Evolutionary conservation across 129 eudicot genomes (phyloP).

Genomic region (Calendula officinalis): DNA sequence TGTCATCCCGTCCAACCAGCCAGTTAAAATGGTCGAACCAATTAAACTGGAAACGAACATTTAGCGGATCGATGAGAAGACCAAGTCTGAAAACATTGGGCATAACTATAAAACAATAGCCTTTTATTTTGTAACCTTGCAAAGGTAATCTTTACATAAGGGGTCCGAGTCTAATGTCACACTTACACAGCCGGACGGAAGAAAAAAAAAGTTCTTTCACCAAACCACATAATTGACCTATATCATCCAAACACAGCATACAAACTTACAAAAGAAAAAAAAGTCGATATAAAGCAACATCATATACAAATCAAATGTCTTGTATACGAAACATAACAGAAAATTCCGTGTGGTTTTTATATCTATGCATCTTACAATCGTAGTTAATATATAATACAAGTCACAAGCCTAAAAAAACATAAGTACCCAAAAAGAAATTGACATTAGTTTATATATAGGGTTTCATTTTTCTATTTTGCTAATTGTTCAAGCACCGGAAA

Average conservation of each 20-base stretch:
- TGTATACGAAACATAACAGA: background rate
- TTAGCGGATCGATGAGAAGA: no score
- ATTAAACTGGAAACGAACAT: no score
- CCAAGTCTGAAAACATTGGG: no score
- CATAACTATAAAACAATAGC: no score
- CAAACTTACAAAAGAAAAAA: background rate
- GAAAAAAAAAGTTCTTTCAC: no score
- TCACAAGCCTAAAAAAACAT: background rate
- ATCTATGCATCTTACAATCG: conserved; percentile 28
- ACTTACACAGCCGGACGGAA: no score
- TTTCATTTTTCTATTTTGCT: conserved; percentile 47
- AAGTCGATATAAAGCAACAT: background rate
- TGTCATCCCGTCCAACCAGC: no score
- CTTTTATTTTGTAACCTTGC: no score
- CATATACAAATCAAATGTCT: background rate
- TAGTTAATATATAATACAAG: conserved; percentile 30
- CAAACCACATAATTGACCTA: no score
- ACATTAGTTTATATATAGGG: background rate
- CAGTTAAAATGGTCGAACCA: no score
- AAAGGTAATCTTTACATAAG: no score
- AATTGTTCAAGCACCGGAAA: conserved; percentile 62
- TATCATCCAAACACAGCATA: background rate
- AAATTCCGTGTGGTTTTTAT: background rate
- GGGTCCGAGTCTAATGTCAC: no score
- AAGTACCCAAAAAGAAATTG: background rate